Percentiles rank a stretch among this genome's conserved stretches.
Conservation (phyloP, 106 monocot genomes). For the Agapanthus africanus region DNA sequence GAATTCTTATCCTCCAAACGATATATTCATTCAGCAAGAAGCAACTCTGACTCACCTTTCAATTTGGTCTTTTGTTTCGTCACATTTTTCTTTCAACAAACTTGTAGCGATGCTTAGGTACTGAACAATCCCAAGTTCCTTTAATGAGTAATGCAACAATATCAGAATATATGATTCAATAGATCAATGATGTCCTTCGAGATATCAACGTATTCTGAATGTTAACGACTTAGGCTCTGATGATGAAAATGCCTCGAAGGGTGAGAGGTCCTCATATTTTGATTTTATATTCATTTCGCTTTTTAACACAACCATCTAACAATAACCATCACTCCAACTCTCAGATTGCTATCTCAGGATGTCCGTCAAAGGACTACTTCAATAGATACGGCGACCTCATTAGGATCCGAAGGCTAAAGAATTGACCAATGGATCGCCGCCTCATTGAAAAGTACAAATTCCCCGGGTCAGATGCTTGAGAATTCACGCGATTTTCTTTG, state of each 20-base stretch:
- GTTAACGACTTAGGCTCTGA: too few relatives aligned
- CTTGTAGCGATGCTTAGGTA: too few relatives aligned
- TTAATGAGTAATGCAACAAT: too few relatives aligned
- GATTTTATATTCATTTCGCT: background rate
- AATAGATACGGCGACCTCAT: slow-evolving; percentile 82
- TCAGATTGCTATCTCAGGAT: slow-evolving; percentile 62
- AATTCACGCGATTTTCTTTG: slow-evolving; percentile 59
- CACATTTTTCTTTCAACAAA: too few relatives aligned
- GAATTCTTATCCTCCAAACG: too few relatives aligned
- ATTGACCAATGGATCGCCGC: slow-evolving; percentile 49
- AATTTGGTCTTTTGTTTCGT: too few relatives aligned
- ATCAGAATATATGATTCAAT: too few relatives aligned
- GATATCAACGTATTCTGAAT: too few relatives aligned
- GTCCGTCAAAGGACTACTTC: slow-evolving; percentile 83
- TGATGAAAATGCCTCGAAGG: slow-evolving; percentile 94
- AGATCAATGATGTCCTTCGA: too few relatives aligned
- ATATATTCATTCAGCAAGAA: too few relatives aligned
- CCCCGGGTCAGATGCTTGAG: slow-evolving; percentile 41
- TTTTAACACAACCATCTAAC: background rate
- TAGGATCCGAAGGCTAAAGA: slow-evolving; percentile 77
- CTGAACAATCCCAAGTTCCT: too few relatives aligned
- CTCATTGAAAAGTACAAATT: slow-evolving; percentile 78
- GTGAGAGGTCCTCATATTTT: slow-evolving; percentile 17
- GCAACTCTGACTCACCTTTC: too few relatives aligned
- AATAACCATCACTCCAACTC: background rate